Evolutionary conservation across 2,329 filamentous ascomycete genomes (phyloP), one percentile per base, ranked within the genome.

Genomic region (Pseudonectria buxi): DNA sequence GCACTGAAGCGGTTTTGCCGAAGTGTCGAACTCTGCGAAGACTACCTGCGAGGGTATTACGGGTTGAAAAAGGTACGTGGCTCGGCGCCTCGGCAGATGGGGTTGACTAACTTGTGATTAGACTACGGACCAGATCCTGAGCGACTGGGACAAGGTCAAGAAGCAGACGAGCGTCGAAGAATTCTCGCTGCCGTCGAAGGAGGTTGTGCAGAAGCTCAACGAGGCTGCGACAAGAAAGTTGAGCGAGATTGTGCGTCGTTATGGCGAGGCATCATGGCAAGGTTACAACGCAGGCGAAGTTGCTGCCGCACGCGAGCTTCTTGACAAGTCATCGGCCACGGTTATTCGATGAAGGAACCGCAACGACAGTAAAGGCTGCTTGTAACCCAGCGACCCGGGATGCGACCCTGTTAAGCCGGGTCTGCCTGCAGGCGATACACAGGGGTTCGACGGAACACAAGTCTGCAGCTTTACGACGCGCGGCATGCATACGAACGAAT

Each of bases 41-140:
- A 88, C 56, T 96, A 95, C 57, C 63, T 96, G 43, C 79, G 92
- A 42, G 92, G 89, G 1, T 94, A 88, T 59, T 96, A 95, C 61
- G 92, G 92, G 6, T 67, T 98, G 40, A 92, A 90, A 58, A 60
- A 89, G 61, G 82, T 88, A 62, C 53, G 74, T 53, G 18, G 10
- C 28, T 24, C 15, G 29, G 14, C 24, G 9, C 11, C 14, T 13
- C 13, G 34, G 10, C 28, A 11, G 35, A 13, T 27, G 4, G 9
- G 16, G n/a, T 24, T 13, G 12, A 25, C 32, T 47, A 18, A 50
- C 33, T 30, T 11, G 13, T 7, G 24, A 30, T 16, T 39, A 76
- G 72, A 65, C 67, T 12, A 71, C 72, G 7, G 64, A 68, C 39
- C 67, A 65, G 45, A 53, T 80, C 22, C 56, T 81, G 29, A 59